Evolutionary conservation across 2,329 filamentous ascomycete species (phyloP).

Genomic region (Stemphylium beticola): DNA sequence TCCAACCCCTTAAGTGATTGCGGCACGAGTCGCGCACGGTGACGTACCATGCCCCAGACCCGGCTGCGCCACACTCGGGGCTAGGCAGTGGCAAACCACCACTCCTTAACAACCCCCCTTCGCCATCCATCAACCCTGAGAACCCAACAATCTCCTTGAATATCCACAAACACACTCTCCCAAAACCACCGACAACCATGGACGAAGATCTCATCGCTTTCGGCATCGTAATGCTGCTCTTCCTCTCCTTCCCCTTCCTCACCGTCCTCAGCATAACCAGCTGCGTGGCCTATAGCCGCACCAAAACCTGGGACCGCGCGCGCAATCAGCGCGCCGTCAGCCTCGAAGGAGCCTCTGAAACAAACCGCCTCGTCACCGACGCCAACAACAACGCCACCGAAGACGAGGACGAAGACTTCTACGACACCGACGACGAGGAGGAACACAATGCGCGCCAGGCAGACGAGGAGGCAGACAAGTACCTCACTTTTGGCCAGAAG

Average conservation of each 20-base stretch:
- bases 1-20: too few relatives aligned
- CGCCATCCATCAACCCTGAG: background rate
- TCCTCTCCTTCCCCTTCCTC: constrained; percentile 33
- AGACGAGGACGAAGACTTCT: background rate
- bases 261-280: constrained; percentile 30
- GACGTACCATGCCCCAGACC: too few relatives aligned
- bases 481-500: constrained; percentile 38
- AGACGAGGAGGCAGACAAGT: constrained; percentile 36
- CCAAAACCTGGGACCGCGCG: constrained; percentile 40
- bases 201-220: constrained; percentile 39
- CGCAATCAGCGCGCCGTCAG: constrained; percentile 32
- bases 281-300: constrained; percentile 38
- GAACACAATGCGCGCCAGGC: constrained; percentile 37
- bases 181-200: constrained; percentile 17
- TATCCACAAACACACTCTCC: background rate
- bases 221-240: constrained; percentile 31
- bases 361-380: constrained; percentile 19
- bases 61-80: too few relatives aligned
- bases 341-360: constrained; percentile 32
- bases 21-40: too few relatives aligned
- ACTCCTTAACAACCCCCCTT: background rate
- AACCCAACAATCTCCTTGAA: background rate
- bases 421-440: constrained; percentile 38
- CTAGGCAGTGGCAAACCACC: background rate
- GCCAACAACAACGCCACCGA: constrained; percentile 34